Percentiles rank a stretch among this genome's conserved stretches.
These are phyloP conservation scores for Angomonas deanei DNA, from an alignment of 208 protist species.

Conservation along the genomic window DNA sequence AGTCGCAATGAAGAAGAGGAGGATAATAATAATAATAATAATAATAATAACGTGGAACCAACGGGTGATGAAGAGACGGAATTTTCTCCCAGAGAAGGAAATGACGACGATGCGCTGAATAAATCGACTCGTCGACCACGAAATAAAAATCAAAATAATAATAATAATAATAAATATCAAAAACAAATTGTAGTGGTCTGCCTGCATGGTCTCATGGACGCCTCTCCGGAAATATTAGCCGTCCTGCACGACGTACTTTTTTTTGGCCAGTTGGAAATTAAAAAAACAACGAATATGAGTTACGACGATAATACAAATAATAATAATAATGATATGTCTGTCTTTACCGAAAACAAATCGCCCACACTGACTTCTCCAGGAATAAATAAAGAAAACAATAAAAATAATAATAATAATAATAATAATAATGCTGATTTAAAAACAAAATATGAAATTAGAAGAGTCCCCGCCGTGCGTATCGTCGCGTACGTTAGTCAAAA, in stretches of 20 bases:
- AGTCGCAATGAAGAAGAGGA: no score
- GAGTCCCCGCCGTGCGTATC: conserved; percentile 52
- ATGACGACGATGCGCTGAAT: background rate
- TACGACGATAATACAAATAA: background rate
- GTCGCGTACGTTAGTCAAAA: conserved; percentile 71
- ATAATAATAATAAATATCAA: background rate
- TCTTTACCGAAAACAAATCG: no score
- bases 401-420: background rate
- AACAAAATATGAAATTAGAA: no score
- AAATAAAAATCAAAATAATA: conserved; percentile 2
- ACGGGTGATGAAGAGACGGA: background rate
- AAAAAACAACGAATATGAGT: background rate
- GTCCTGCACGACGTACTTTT: conserved; percentile 68
- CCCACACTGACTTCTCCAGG: no score
- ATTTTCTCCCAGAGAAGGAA: no score
- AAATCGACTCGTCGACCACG: background rate
- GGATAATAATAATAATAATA: background rate
- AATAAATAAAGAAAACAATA: no score
- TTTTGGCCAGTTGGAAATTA: conserved; percentile 33
- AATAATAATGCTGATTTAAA: conserved; percentile 15
- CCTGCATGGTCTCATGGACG: conserved; percentile 50
- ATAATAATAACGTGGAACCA: background rate
- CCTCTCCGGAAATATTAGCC: conserved; percentile 51
- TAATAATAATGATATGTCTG: background rate
- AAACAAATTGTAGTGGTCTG: conserved; percentile 63